phyloP scores from a whole-genome alignment of 768 basidiomycete genomes.

The Harrya chromipes region DNA sequence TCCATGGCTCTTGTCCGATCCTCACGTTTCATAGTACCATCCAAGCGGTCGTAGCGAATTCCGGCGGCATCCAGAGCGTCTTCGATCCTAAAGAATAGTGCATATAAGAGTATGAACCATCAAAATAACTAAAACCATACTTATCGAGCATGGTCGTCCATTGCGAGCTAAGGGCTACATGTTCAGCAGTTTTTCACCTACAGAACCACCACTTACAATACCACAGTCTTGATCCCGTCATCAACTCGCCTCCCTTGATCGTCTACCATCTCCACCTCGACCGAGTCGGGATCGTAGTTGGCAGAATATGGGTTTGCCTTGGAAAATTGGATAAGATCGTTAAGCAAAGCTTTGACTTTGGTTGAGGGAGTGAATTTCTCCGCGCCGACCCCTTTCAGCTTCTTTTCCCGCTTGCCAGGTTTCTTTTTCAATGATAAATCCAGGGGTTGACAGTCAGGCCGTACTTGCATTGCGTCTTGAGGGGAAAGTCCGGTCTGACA shows the following conservation, averaged over 20 bases:
- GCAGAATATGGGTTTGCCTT: constrained; percentile 78
- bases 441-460: constrained; percentile 49
- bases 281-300: constrained; percentile 76
- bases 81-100: constrained; percentile 58
- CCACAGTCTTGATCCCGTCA: constrained; percentile 85
- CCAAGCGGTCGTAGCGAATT: constrained; percentile 88
- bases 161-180: constrained; percentile 60
- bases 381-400: constrained; percentile 47
- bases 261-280: constrained; percentile 79
- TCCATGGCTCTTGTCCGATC: constrained; percentile 93
- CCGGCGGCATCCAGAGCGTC: constrained; percentile 79
- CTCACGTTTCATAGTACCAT: constrained; percentile 98
- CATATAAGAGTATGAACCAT: background rate
- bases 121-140: constrained; percentile 34
- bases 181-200: constrained; percentile 13
- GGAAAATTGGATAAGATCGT: constrained; percentile 79
- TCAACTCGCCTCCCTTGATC: constrained; percentile 66
- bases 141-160: constrained; percentile 96
- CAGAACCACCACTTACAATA: constrained; percentile 67
- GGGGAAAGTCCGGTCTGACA: constrained; percentile 70
- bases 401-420: constrained; percentile 61
- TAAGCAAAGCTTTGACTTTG: constrained; percentile 81
- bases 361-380: constrained; percentile 77
- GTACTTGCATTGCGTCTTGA: constrained; percentile 81
- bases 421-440: constrained; percentile 56